Percentiles rank a stretch among this genome's conserved stretches.
Evolutionary conservation across 225 moss, liverwort and hornwort genomes (phyloP).

Genomic region (Polytrichum commune): DNA sequence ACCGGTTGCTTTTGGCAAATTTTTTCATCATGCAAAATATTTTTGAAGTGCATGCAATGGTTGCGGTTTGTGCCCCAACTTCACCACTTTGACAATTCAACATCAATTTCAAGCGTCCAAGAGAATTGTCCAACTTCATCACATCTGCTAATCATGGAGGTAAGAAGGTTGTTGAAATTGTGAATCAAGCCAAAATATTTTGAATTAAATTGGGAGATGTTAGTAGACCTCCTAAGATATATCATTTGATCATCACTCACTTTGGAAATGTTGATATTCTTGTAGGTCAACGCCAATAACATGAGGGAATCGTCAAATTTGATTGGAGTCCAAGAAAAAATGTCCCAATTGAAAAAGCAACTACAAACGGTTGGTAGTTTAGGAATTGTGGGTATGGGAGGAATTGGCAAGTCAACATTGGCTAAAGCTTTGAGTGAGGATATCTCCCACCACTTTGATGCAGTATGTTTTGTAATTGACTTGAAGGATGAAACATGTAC

Average conservation of each 20-base stretch:
- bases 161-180: neutral
- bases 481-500: neutral
- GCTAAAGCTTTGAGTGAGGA: neutral
- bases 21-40: neutral
- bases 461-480: neutral
- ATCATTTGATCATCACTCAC: neutral
- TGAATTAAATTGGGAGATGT: neutral
- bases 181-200: neutral
- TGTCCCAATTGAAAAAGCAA: neutral
- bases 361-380: neutral
- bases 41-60: neutral
- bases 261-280: neutral
- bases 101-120: neutral
- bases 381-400: neutral
- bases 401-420: neutral
- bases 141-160: too few relatives aligned
- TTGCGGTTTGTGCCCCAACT: neutral
- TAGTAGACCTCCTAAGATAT: neutral
- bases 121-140: neutral
- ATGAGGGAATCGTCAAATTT: neutral
- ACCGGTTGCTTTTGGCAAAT: neutral
- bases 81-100: neutral
- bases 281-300: neutral
- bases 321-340: neutral
- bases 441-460: neutral